Percentiles rank a stretch among this genome's conserved stretches.
These are phyloP conservation scores for Fraxinus nigra DNA, from an alignment of 305 asterid genomes.

Conservation along the genomic window DNA sequence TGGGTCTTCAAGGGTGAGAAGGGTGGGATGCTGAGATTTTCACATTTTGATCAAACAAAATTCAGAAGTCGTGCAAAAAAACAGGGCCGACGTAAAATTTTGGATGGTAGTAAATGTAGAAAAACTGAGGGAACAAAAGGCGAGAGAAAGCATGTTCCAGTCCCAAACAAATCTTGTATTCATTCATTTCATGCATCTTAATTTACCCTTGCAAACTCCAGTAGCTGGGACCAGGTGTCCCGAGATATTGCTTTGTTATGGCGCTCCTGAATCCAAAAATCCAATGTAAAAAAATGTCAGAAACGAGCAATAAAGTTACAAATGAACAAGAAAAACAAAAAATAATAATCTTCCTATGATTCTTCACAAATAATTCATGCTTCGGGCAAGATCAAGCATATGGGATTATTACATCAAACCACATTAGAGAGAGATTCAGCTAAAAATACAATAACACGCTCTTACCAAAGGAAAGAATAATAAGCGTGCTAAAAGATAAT, in stretches of 20 bases:
- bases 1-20: background rate
- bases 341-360: background rate
- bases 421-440: background rate
- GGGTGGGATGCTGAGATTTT: background rate
- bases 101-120: background rate
- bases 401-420: background rate
- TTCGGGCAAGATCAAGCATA: background rate
- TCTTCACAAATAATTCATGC: background rate
- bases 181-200: background rate
- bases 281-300: slow-evolving; percentile 1
- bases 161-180: background rate
- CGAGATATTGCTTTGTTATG: slow-evolving; percentile 98
- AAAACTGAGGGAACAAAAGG: background rate
- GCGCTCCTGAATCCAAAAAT: slow-evolving; percentile 59
- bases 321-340: background rate
- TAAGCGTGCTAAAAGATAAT: background rate
- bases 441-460: background rate
- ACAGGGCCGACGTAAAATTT: background rate
- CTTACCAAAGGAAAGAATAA: background rate
- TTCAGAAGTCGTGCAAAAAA: slow-evolving; percentile 18
- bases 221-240: slow-evolving; percentile 96
- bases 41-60: background rate
- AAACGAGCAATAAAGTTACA: background rate
- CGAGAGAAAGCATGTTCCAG: background rate
- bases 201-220: slow-evolving; percentile 93